Evolutionary conservation across 495 filamentous ascomycete species (phyloP), one percentile per base, ranked within the genome.

Genomic region (Letharia columbiana): DNA sequence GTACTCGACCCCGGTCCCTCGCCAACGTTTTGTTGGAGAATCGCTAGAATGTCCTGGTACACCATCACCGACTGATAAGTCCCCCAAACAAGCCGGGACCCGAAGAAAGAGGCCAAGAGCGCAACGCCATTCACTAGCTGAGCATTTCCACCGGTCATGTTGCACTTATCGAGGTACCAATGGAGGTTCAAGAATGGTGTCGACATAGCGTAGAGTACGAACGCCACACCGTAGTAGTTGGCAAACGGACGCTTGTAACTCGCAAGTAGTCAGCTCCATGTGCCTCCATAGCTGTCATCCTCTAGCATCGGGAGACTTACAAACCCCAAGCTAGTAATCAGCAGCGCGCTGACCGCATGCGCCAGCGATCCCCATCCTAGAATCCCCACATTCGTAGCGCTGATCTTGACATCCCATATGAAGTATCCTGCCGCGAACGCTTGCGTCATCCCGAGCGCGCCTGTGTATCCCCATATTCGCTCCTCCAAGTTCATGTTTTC

Each of bases 91-190:
- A 98, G 82, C 64, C 93, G 91, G 75, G 90, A 93, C 73, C 75
- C 82, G 80, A 92, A 92, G 80, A 98, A 98, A 56, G 83, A 86
- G 49, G 72, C 68, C 45, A 89, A 76, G 15, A 91, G 82, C n/a
- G 65, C 15, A 64, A 88, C 79, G 71, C 91, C 91, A 75, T 96
- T 96, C 75, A 90, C 87, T 67, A 93, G 85, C 76, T 96, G 91
- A 62, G 82, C 67, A 20, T 75, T 80, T 63, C 88, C 88, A 62
- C 93, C 93, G 35, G 93, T 97, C 82, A 95, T 87, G 75, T 89
- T 86, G 73, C 96, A 81, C 79, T 98, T 98, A 80, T 98, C 94
- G 71, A 88, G 91, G 83, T 97, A 97, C 93, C 93, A 98, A 81
- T 98, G 94, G 78, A 97, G 88, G 75, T 95, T 94, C 73, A 94